Base-by-base conservation (phyloP, 139 green algal species). In the Ettlia oleoabundans region DNA sequence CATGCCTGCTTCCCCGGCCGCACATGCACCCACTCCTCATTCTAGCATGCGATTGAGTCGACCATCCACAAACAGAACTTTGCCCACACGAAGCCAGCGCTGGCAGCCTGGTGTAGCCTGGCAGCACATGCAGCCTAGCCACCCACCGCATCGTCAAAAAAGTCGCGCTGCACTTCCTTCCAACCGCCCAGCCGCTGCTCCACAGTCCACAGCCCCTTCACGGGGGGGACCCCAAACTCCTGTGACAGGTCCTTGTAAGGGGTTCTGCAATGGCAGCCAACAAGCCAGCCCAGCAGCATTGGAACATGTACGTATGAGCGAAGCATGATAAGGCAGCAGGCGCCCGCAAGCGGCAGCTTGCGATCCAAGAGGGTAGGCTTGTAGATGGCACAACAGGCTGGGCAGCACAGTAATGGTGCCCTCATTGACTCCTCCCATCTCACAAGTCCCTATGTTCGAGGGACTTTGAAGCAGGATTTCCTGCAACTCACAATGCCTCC, bases 101-200 rank as follows among this genome's bases (percentile, higher is more conserved):
- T 58, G 15, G 47, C 47, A 24, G 47, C 47, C 47, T 15, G n/a
- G n/a, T 58, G 47, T 32, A 65, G 55, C 55, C 55, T 32, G 55
- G 18, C 55, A 28, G 47, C 15, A 28, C 15, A 65, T 22, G 18
- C 55, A 15, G 21, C 18, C 5, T 22, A 15, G 10, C 5, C 55
- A 72, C 77, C 4, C 69, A 87, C 70, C n/a, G 82, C 83, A 6
- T 89, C 83, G 66, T 92, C 86, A 73, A 97, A 97, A 64, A 97
- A 95, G 9, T 84, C 85, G 1, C 55, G 28, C 79, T 95, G 90
- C 32, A 90, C 85, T 21, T 47, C 65, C 1, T 84, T 70, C 93
- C 93, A 97, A 28, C 88, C 85, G 22, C 91, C 91, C 40, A 97
- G 81, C 88, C 90, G 87, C 40, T 89, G 78, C 66, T 97, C 93